Evolutionary conservation across 495 filamentous ascomycete species (phyloP).

Genomic region (Pseudotulostoma volvatum): DNA sequence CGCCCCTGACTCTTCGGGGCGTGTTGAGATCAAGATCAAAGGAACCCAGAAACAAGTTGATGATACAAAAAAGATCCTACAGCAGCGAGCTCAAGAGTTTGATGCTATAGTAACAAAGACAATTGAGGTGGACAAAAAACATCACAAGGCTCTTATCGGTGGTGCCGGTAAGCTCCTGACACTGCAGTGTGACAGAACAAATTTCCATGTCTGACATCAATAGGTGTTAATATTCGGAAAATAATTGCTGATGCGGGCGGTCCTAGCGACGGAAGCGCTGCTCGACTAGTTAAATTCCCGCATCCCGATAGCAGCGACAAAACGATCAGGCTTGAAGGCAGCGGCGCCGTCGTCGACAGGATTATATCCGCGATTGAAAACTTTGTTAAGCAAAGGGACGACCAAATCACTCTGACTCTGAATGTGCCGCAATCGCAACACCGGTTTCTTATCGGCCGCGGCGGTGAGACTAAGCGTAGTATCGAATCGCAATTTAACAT

Average conservation of each 20-base stretch:
- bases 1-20: constrained; percentile 39
- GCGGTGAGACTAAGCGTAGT: constrained; percentile 65
- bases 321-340: constrained; percentile 73
- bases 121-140: constrained; percentile 76
- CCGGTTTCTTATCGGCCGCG: constrained; percentile 76
- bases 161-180: constrained; percentile 58
- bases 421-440: constrained; percentile 82
- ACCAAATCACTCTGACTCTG: constrained; percentile 54
- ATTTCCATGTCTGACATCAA: background rate
- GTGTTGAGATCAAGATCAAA: constrained; percentile 73
- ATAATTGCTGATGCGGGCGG: constrained; percentile 82
- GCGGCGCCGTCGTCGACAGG: constrained; percentile 66
- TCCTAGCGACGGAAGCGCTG: constrained; percentile 63
- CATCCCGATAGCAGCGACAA: constrained; percentile 59
- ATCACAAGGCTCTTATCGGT: constrained; percentile 83
- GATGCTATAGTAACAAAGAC: constrained; percentile 72
- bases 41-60: constrained; percentile 81
- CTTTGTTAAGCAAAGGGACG: constrained; percentile 64
- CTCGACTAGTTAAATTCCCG: constrained; percentile 83
- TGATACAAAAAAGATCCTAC: constrained; percentile 71
- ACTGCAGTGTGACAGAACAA: too few species aligned
- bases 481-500: constrained; percentile 86
- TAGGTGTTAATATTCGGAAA: constrained; percentile 71
- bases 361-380: constrained; percentile 67
- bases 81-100: constrained; percentile 68